These are phyloP conservation scores for Daedaleopsis nitida DNA, from an alignment of 768 basidiomycete species.

Conservation along the genomic window DNA sequence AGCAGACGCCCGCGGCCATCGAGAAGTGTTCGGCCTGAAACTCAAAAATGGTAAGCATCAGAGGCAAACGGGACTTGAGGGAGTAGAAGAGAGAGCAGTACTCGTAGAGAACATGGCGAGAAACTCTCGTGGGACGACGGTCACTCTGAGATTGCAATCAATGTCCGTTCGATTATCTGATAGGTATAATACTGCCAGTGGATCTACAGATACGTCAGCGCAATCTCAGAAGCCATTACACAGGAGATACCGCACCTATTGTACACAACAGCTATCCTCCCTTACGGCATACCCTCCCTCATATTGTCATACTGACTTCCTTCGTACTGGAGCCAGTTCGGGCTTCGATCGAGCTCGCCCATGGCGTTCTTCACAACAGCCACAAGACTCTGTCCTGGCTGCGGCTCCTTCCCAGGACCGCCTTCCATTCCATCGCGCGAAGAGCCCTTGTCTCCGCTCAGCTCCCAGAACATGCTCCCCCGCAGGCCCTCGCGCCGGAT, in stretches of 20 bases:
- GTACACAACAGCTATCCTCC: not conserved
- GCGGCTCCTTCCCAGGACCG: constrained; percentile 72
- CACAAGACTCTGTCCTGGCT: constrained; percentile 72
- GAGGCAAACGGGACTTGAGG: too few species aligned
- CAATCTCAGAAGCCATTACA: not conserved
- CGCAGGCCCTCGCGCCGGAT: constrained; percentile 76
- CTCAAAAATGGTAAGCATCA: too few species aligned
- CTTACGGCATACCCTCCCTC: constrained; percentile 59
- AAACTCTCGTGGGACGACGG: not conserved
- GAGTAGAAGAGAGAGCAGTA: too few species aligned
- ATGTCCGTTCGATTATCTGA: not conserved
- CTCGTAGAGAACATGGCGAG: not conserved
- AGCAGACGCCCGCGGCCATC: constrained; percentile 1
- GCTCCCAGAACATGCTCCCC: constrained; percentile 95
- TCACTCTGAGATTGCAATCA: too few species aligned
- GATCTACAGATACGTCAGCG: constrained; percentile 1
- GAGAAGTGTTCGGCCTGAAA: not conserved
- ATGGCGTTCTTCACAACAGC: constrained; percentile 76
- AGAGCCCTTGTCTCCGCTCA: constrained; percentile 81
- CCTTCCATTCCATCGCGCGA: constrained; percentile 71
- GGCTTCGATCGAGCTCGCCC: constrained; percentile 65
- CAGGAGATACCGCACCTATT: constrained; percentile 2
- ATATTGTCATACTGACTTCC: constrained; percentile 81
- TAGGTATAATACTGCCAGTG: constrained; percentile 3
- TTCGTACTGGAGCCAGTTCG: constrained; percentile 85